These are phyloP conservation scores for Mucor plumbeus DNA, from an alignment of 371 early-diverging fungal genomes.

Conservation along the genomic window DNA sequence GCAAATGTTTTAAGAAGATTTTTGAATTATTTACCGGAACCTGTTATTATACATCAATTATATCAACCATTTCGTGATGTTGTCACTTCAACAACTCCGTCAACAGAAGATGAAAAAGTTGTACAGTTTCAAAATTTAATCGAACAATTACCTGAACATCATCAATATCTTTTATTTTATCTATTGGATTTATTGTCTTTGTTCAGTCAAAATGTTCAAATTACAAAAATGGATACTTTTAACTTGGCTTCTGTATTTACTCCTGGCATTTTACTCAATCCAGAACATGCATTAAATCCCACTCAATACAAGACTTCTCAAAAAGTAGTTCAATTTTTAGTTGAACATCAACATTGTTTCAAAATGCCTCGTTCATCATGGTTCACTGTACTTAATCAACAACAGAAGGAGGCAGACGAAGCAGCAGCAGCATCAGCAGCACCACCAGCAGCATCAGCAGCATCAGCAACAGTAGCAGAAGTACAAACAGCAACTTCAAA, in stretches of 20 bases:
- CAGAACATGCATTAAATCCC: slow-evolving; percentile 55
- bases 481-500: not conserved
- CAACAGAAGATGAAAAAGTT: slow-evolving; percentile 38
- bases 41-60: slow-evolving; percentile 60
- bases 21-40: slow-evolving; percentile 67
- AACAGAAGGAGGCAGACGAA: not conserved
- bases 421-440: not conserved
- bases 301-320: slow-evolving; percentile 58
- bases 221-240: slow-evolving; percentile 38
- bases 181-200: slow-evolving; percentile 62
- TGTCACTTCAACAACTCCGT: slow-evolving; percentile 37
- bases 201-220: slow-evolving; percentile 53
- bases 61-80: slow-evolving; percentile 67
- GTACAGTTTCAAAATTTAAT: slow-evolving; percentile 57
- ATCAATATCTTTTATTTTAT: slow-evolving; percentile 67
- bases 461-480: not conserved
- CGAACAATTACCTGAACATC: slow-evolving; percentile 57
- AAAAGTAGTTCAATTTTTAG: slow-evolving; percentile 54
- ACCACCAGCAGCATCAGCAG: slow-evolving; percentile 6
- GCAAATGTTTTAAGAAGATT: slow-evolving; percentile 65
- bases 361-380: slow-evolving; percentile 37
- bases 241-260: slow-evolving; percentile 69
- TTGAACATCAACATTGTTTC: slow-evolving; percentile 53
- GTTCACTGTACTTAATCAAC: slow-evolving; percentile 15
- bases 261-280: slow-evolving; percentile 62